Evolutionary conservation across 352 stramenopile genomes (phyloP).

Genomic region (Pythium apleroticum): DNA sequence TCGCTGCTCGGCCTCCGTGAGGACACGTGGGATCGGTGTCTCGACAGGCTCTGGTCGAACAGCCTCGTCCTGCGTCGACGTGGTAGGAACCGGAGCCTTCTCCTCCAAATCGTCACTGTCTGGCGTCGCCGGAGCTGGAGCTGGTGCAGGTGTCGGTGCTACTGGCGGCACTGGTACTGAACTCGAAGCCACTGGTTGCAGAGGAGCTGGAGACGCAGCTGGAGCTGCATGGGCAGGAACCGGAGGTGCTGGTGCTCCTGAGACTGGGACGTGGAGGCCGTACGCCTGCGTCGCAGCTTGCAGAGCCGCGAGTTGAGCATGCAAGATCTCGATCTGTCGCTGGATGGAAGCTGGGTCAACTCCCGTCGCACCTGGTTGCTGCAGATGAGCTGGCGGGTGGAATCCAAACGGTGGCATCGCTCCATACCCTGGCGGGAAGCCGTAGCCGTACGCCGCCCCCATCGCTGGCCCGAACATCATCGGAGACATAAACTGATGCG

Average conservation of each 20-base stretch:
- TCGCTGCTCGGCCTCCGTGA: slow-evolving; percentile 33
- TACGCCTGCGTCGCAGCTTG: slow-evolving; percentile 28
- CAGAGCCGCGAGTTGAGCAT: slow-evolving; percentile 29
- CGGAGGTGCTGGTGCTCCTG: background rate
- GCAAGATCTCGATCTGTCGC: slow-evolving; percentile 30
- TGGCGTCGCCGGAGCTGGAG: background rate
- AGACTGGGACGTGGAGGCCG: slow-evolving; percentile 12
- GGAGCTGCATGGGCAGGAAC: background rate
- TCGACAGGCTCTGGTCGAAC: slow-evolving; percentile 15
- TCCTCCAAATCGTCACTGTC: slow-evolving; percentile 26
- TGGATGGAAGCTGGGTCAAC: slow-evolving; percentile 28
- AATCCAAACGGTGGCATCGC: slow-evolving; percentile 48
- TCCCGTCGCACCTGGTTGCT: slow-evolving; percentile 19
- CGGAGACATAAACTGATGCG: slow-evolving; percentile 47
- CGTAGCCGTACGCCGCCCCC: slow-evolving; percentile 50
- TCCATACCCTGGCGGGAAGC: slow-evolving; percentile 54
- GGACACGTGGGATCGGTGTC: slow-evolving; percentile 22
- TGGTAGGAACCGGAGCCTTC: slow-evolving; percentile 19
- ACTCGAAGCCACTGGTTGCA: background rate
- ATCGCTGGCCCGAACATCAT: slow-evolving; percentile 59
- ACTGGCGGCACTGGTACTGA: background rate
- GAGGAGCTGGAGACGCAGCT: background rate
- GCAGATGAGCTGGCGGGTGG: slow-evolving; percentile 10
- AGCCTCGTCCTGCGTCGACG: background rate
- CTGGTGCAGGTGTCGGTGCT: background rate